phyloP scores from a whole-genome alignment of 2,329 filamentous ascomycete species.

The Paracoccidioides brasiliensis region DNA sequence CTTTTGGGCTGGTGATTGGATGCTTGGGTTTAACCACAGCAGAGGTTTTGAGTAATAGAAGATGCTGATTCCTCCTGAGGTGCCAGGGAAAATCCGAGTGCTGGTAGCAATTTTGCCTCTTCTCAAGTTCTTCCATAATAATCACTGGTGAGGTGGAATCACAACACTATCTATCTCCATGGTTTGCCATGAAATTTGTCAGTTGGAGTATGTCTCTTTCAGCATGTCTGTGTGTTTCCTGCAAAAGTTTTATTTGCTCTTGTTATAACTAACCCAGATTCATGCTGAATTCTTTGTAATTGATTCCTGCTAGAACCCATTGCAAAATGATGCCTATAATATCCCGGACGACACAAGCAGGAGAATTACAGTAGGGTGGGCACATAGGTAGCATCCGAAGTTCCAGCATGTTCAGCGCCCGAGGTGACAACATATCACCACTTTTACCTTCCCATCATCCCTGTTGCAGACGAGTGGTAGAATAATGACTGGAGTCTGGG shows the following conservation, averaged over 20 bases:
- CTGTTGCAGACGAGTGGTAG: background rate
- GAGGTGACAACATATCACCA: background rate
- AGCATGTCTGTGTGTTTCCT: no score
- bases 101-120: no score
- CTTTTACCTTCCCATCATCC: background rate
- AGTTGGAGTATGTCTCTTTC: no score
- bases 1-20: background rate
- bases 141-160: no score
- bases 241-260: background rate
- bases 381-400: background rate
- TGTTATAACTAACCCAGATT: background rate
- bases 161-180: no score
- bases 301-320: background rate
- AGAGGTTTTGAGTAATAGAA: background rate
- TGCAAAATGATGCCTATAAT: background rate
- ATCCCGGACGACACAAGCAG: background rate
- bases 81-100: background rate
- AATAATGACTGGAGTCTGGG: background rate
- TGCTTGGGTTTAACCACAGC: background rate
- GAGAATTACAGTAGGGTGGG: background rate
- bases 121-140: no score
- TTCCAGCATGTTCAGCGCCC: background rate
- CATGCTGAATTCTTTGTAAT: background rate
- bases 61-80: background rate
- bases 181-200: no score